phyloP scores from a whole-genome alignment of 805 yeast genomes.

The Lipomyces chichibuensis region DNA sequence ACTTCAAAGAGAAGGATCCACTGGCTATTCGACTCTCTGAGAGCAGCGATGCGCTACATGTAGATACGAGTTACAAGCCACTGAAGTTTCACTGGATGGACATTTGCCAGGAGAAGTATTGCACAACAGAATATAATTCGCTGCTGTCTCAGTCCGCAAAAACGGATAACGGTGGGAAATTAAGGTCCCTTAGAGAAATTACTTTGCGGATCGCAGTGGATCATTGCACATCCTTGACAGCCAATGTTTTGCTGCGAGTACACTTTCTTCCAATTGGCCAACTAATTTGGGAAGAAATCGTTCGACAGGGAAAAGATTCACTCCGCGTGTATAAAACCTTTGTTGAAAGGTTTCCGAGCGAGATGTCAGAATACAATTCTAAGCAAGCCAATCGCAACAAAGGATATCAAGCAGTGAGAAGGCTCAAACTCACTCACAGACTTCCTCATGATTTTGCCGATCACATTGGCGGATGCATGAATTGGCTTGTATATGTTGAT shows the following conservation, averaged over 20 bases:
- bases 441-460: neutral
- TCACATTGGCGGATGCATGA: neutral
- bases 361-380: neutral
- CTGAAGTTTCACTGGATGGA: neutral
- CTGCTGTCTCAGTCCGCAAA: neutral
- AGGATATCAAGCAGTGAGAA: neutral
- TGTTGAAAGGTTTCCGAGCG: neutral
- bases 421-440: neutral
- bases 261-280: neutral
- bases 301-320: slow-evolving; percentile 1
- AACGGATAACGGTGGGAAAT: neutral
- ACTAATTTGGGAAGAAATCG: neutral
- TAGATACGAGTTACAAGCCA: neutral
- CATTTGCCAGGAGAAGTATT: neutral
- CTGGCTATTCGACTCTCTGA: neutral
- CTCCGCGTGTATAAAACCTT: neutral
- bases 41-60: neutral
- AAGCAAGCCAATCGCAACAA: neutral
- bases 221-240: neutral
- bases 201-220: neutral
- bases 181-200: neutral
- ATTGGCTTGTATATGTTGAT: neutral
- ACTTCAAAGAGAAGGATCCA: neutral
- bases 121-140: neutral
- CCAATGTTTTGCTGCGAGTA: neutral